phyloP scores from a whole-genome alignment of 169 alveolate genomes.

The Plasmodium sp. region DNA sequence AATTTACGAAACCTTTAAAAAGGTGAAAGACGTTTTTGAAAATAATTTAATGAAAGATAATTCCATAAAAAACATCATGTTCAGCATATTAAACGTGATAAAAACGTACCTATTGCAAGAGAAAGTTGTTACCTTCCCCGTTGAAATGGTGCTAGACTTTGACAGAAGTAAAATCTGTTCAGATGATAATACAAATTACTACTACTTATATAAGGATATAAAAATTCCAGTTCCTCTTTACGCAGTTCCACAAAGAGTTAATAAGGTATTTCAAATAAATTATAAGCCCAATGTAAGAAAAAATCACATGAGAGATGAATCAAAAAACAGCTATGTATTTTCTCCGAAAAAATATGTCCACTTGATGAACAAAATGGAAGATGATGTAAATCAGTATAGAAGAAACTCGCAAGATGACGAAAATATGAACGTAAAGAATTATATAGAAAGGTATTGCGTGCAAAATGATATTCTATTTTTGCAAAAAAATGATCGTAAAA shows the following conservation, averaged over 20 bases:
- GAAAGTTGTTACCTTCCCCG: conserved; percentile 54
- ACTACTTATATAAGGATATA: conserved; percentile 57
- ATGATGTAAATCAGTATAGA: conserved; percentile 23
- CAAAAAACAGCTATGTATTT: conserved; percentile 1
- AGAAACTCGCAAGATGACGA: conserved; percentile 19
- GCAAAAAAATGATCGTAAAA: conserved; percentile 62
- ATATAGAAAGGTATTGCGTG: conserved; percentile 40
- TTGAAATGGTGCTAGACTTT: conserved; percentile 55
- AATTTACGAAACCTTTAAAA: conserved; percentile 68
- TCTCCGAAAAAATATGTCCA: conserved; percentile 34
- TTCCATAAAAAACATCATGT: conserved; percentile 60
- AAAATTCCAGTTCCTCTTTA: conserved; percentile 68
- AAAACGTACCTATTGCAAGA: conserved; percentile 45
- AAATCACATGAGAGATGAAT: conserved; percentile 2
- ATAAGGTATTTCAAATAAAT: conserved; percentile 25
- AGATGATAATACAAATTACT: conserved; percentile 49
- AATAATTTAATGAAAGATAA: conserved; percentile 48
- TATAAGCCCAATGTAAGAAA: conserved; percentile 1
- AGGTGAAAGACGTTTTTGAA: conserved; percentile 53
- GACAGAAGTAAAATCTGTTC: conserved; percentile 41
- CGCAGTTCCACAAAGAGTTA: conserved; percentile 49
- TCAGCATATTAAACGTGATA: conserved; percentile 67
- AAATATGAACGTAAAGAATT: conserved; percentile 45
- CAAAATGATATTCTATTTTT: conserved; percentile 48
- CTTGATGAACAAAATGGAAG: conserved; percentile 52